Conservation (phyloP, 768 basidiomycete genomes). For the Sporobolomyces phaffii region DNA sequence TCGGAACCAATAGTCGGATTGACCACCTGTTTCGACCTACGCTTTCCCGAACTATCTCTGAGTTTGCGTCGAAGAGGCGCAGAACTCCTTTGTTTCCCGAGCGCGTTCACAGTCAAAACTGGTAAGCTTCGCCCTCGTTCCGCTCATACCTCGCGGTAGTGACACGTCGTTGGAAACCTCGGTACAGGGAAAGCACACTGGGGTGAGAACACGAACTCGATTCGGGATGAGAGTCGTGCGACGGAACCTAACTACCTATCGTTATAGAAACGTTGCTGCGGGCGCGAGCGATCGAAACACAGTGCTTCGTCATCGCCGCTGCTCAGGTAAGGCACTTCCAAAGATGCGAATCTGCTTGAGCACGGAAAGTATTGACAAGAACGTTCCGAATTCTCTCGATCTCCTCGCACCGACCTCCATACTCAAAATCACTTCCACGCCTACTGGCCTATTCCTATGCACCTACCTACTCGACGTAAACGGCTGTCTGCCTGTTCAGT, state of each 20-base stretch:
- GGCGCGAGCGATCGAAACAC: conserved; percentile 43
- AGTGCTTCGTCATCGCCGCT: conserved; percentile 42
- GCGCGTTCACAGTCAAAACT: conserved; percentile 37
- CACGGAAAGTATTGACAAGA: background rate
- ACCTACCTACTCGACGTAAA: no score
- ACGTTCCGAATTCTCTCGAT: no score
- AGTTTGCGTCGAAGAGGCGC: conserved; percentile 32
- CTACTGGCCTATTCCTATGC: no score
- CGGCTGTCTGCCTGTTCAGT: background rate
- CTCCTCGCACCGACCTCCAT: background rate
- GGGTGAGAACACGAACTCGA: conserved; percentile 24
- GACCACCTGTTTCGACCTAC: conserved; percentile 42
- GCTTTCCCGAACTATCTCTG: conserved; percentile 39
- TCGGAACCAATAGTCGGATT: conserved; percentile 33
- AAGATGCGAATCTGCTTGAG: background rate
- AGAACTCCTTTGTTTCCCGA: conserved; percentile 38
- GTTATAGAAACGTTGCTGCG: conserved; percentile 36
- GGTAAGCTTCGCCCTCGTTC: conserved; percentile 4
- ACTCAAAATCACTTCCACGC: no score
- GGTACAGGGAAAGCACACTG: conserved; percentile 39
- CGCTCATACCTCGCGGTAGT: no score
- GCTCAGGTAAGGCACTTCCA: conserved; percentile 31
- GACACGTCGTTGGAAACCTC: background rate
- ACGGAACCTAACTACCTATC: background rate
- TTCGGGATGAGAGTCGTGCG: no score